Conservation (phyloP, 2,329 filamentous ascomycete genomes). For the Cladosporium sp. region DNA sequence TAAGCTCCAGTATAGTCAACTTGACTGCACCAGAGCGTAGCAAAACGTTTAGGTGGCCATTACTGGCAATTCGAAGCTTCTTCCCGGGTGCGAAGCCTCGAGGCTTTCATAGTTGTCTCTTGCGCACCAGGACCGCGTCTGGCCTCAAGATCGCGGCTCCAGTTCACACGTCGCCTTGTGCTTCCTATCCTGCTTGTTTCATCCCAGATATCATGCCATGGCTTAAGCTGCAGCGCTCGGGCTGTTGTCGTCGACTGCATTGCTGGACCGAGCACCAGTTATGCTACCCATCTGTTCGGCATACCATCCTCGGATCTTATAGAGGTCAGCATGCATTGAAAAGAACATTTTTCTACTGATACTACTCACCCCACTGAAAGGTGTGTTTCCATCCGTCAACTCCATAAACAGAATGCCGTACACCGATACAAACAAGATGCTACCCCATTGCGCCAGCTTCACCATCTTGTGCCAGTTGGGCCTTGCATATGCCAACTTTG, state of each 20-base stretch:
- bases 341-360: background rate
- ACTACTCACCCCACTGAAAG: constrained; percentile 16
- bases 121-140: background rate
- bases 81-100: background rate
- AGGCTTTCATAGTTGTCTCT: background rate
- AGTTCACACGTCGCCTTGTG: background rate
- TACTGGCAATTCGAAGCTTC: background rate
- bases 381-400: constrained; percentile 16
- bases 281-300: constrained; percentile 23
- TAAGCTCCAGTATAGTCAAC: background rate
- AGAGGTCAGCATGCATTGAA: constrained; percentile 13
- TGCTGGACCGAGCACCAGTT: background rate
- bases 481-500: constrained; percentile 62
- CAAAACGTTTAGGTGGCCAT: background rate
- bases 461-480: constrained; percentile 67
- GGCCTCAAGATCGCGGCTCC: background rate
- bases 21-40: background rate
- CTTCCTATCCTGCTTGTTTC: background rate
- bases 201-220: background rate
- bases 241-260: constrained; percentile 23
- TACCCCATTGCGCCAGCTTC: constrained; percentile 65
- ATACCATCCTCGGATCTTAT: constrained; percentile 25
- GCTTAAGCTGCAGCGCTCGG: constrained; percentile 20
- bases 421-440: constrained; percentile 56
- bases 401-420: constrained; percentile 67